Base-by-base conservation (phyloP, 1,284 basidiomycete species). In the Amylostereum chailletii region DNA sequence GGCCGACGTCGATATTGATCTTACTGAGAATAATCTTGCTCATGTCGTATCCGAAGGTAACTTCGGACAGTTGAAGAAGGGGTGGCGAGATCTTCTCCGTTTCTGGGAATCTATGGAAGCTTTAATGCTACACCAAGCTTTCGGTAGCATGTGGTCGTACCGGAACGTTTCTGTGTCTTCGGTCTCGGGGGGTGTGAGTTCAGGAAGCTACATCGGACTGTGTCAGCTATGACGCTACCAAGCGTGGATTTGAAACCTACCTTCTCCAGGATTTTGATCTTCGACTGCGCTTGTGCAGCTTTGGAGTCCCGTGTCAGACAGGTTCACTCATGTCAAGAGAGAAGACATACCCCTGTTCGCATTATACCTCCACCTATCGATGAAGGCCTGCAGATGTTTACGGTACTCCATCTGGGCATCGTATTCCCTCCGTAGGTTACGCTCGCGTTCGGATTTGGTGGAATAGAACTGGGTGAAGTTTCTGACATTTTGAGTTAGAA, bases 401-500 rank as follows among this genome's bases (percentile, higher is more conserved):
- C 96, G 81, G 66, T 99, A 98, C 33, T 90, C 83, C 77, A 96
- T 82, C 67, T 98, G 94, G 0, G 94, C 79, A 48, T 99, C 95
- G 65, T 96, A 97, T 66, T 97, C 94, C 67, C 93, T 93, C 56
- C 81, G 82, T 65, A 96, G 75, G 62, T 95, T 94, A 55, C 85
- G 83, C 54, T 93, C 86, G 32, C 96, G 86, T 64, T 99, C 96
- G 7, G 88, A 90, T 67, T 97, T 95, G 29, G 96, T 99, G 3
- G 95, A 94, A 66, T 99, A 98, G 77, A 99, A 99, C 63, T 98
- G 93, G 1, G 90, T 86, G 68, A 99, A 99, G 72, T 99, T 98
- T 58, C 94, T 95, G 29, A 36, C 27, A 42, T 45, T 47, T 36
- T n/a, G 36, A 26, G 19, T 26, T 34, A 34, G 34, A 42, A 34